Percentiles rank a stretch among this genome's conserved stretches.
Evolutionary conservation across 2,329 filamentous ascomycete genomes (phyloP).

Genomic region (Colletotrichum navitas): DNA sequence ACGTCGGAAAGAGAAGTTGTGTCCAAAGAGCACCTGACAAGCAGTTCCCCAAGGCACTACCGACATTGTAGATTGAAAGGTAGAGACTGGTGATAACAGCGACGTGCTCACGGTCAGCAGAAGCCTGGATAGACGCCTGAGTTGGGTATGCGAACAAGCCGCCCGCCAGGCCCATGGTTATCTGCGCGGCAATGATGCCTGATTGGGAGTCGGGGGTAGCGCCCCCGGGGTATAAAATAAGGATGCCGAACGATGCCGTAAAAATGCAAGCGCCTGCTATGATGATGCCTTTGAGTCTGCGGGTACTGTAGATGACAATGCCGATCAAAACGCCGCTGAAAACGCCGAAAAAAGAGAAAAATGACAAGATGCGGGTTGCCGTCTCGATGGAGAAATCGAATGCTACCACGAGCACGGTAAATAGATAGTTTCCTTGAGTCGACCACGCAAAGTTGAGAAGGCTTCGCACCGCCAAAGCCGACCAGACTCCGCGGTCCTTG

Average conservation of each 20-base stretch:
- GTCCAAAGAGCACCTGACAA: constrained; percentile 59
- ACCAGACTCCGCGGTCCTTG: constrained; percentile 72
- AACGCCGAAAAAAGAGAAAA: constrained; percentile 67
- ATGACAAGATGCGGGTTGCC: constrained; percentile 67
- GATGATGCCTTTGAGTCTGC: constrained; percentile 70
- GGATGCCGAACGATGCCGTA: constrained; percentile 66
- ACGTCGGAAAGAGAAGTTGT: constrained; percentile 52
- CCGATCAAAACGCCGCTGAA: constrained; percentile 66
- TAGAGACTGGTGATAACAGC: constrained; percentile 56
- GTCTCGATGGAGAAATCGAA: constrained; percentile 68
- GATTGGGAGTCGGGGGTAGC: constrained; percentile 54
- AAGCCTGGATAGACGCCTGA: constrained; percentile 56
- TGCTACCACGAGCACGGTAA: constrained; percentile 68
- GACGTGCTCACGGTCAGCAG: constrained; percentile 53
- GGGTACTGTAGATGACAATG: constrained; percentile 63
- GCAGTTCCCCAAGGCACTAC: constrained; percentile 56
- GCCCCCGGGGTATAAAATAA: constrained; percentile 68
- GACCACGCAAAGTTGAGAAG: constrained; percentile 67
- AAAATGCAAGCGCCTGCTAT: constrained; percentile 68
- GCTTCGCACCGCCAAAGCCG: constrained; percentile 66
- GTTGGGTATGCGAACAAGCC: constrained; percentile 65
- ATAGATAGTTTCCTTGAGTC: constrained; percentile 71
- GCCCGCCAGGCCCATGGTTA: constrained; percentile 69
- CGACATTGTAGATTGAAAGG: constrained; percentile 57
- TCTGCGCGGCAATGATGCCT: constrained; percentile 67